These are phyloP conservation scores for Saccharum spontaneum DNA, from an alignment of 176 grass and related monocot genomes.

Conservation along the genomic window DNA sequence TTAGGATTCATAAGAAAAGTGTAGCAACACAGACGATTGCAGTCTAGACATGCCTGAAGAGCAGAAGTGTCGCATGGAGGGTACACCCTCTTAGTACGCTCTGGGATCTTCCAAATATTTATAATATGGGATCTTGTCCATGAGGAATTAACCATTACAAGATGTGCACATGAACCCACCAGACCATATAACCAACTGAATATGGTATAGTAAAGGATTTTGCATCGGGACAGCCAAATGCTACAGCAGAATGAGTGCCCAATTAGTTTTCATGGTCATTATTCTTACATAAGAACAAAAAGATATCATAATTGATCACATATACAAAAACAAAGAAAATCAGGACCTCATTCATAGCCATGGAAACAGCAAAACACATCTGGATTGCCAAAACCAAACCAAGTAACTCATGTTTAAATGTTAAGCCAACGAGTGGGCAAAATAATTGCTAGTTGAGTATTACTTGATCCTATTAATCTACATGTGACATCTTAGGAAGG, in stretches of 20 bases:
- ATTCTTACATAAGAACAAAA: background rate
- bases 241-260: conserved; percentile 38
- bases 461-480: background rate
- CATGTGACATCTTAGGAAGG: background rate
- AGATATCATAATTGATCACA: background rate
- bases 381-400: background rate
- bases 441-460: background rate
- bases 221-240: conserved; percentile 75
- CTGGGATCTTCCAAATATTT: conserved; percentile 82
- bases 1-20: conserved; percentile 16
- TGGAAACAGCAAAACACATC: background rate
- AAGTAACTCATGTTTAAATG: background rate
- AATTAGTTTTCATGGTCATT: conserved; percentile 20
- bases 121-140: conserved; percentile 91
- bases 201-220: conserved; percentile 85
- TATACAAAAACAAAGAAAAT: background rate
- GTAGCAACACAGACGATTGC: conserved; percentile 4
- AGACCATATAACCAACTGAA: conserved; percentile 95
- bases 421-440: background rate
- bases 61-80: conserved; percentile 91
- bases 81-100: conserved; percentile 75
- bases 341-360: background rate
- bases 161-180: conserved; percentile 83
- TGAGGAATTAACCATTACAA: conserved; percentile 96
- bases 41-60: conserved; percentile 59